phyloP scores from a whole-genome alignment of 345 rosid genomes.

The Bruguiera sexangula region DNA sequence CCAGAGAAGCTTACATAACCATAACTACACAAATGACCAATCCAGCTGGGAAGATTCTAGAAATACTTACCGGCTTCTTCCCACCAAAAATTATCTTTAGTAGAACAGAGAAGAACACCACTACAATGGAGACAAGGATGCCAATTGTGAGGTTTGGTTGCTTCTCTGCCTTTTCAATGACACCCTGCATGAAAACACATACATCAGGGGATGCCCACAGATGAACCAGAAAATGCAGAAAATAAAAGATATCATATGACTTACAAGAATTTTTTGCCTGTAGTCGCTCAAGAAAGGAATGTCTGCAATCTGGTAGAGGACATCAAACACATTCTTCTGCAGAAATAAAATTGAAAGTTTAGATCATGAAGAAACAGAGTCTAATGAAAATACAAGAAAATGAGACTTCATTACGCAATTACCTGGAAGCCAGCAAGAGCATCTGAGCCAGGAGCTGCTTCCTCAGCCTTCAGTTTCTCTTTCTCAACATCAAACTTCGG shows the following conservation, averaged over 20 bases:
- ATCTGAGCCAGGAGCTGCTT: slow-evolving; percentile 49
- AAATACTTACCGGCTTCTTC: slow-evolving; percentile 46
- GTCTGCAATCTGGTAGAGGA: slow-evolving; percentile 72
- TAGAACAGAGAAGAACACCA: slow-evolving; percentile 44
- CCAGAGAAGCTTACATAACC: background rate
- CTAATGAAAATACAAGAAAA: background rate
- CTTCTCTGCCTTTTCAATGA: slow-evolving; percentile 70
- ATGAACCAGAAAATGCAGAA: background rate
- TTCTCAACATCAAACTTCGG: slow-evolving; percentile 70
- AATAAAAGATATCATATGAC: slow-evolving; percentile 6
- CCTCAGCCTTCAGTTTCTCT: slow-evolving; percentile 73
- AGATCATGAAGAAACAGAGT: background rate
- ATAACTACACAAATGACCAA: background rate
- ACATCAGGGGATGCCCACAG: slow-evolving; percentile 6
- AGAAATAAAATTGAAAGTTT: background rate
- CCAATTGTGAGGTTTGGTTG: slow-evolving; percentile 67
- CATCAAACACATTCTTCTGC: slow-evolving; percentile 48
- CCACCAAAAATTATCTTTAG: slow-evolving; percentile 65
- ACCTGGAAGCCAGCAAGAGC: slow-evolving; percentile 50
- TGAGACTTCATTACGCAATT: background rate
- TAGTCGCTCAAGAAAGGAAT: slow-evolving; percentile 59
- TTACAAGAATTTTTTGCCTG: slow-evolving; percentile 59
- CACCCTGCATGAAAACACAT: slow-evolving; percentile 36
- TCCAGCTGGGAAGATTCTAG: background rate
- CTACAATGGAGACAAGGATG: slow-evolving; percentile 44